Base-by-base conservation (phyloP, 148 eudicot genomes). In the Persicaria tinctoria region DNA sequence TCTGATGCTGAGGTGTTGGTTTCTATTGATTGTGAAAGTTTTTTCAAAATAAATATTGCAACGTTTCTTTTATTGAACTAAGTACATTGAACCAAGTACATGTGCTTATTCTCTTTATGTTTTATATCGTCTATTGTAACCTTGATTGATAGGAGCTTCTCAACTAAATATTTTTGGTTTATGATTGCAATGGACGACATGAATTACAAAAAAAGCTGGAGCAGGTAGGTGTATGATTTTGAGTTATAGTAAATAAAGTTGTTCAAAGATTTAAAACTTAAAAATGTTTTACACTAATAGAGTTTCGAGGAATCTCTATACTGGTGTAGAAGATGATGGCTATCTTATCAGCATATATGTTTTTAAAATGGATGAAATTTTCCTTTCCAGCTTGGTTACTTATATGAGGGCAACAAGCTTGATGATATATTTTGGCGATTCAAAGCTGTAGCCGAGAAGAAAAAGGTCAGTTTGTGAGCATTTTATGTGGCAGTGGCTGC, bases 391-490 rank as follows among this genome's bases (percentile, higher is more conserved):
- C 90, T 91, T 78, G 98, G 98, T 62, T 91, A 85, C 84, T 84
- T 73, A 73, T 86, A 91, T 83, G 88, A 88, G 74, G 93, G 95
- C 64, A 89, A 88, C 84, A 95, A 93, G 79, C 97, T 93, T 74
- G 93, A 93, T 77, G 95, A 88, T 76, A 79, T 93, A 56, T 93
- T 91, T 77, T 81, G 87, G 89, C 95, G 93, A 55, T 93, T 94
- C 81, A 94, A 94, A 89, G 76, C 88, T 77, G 87, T 90, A n/a
- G 96, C 98, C 59, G 93, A 90, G 80, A 88, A 84, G 85, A 94
- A 94, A 82, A 94, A 91, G 93, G 97, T 90, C 79, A 74, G 45
- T 51, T 8, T 17, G 27, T 62, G 6, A 20, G 12, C 14, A 62
- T 62, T 23, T 16, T 18, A 8, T 17, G 63, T 18, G 7, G 8